Evolutionary conservation across 495 filamentous ascomycete species (phyloP).

Genomic region (Elaphomyces granulatus): DNA sequence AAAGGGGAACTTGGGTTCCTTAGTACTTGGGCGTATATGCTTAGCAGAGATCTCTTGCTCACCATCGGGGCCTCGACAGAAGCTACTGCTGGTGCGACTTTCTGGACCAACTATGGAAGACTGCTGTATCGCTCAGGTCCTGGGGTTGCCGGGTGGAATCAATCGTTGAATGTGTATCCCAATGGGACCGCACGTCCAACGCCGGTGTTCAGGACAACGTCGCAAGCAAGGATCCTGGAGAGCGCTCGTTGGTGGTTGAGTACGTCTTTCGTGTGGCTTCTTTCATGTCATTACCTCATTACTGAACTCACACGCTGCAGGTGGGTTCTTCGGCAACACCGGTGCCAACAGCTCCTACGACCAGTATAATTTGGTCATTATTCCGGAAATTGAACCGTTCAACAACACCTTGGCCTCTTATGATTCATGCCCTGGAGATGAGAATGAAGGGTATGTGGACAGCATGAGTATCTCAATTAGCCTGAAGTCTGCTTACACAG

Average conservation of each 20-base stretch:
- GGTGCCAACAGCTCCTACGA: conserved; percentile 23
- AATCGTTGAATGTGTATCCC: conserved; percentile 24
- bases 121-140: conserved; percentile 31
- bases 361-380: conserved; percentile 31
- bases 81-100: conserved; percentile 31
- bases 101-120: conserved; percentile 42
- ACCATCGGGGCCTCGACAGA: conserved; percentile 36
- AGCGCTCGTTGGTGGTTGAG: conserved; percentile 30
- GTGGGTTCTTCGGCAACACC: conserved; percentile 25
- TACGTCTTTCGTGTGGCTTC: conserved; percentile 10
- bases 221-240: conserved; percentile 35
- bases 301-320: conserved; percentile 6
- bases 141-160: conserved; percentile 29
- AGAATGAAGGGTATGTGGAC: conserved; percentile 11
- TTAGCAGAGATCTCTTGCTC: conserved; percentile 29
- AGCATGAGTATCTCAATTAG: neutral
- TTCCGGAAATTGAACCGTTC: conserved; percentile 30
- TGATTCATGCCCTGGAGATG: conserved; percentile 14
- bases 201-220: conserved; percentile 35
- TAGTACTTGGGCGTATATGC: conserved; percentile 35
- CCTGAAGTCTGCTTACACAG: neutral
- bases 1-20: conserved; percentile 35
- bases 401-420: conserved; percentile 38
- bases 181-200: conserved; percentile 33
- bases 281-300: neutral